A percentile compares a stretch with the other conserved stretches of the same genome.
Evolutionary conservation across 345 rosid species (phyloP).

Genomic region (Euclidium syriacum): DNA sequence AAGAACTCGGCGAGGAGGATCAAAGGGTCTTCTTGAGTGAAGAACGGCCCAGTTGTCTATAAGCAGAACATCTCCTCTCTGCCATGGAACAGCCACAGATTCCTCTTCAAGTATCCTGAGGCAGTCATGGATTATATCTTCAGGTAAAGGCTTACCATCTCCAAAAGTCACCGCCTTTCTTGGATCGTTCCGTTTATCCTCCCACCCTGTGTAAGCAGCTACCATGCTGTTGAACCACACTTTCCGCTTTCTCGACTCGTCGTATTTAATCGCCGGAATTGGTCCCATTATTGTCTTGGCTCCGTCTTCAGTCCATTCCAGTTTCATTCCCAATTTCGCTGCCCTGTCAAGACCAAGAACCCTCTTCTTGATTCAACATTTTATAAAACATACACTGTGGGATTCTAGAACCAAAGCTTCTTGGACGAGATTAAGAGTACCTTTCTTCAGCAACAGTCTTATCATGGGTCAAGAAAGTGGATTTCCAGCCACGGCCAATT

Average conservation of each 20-base stretch:
- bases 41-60: conserved; percentile 85
- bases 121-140: conserved; percentile 54
- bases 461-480: conserved; percentile 75
- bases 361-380: not conserved
- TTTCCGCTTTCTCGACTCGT: conserved; percentile 59
- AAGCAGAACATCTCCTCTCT: conserved; percentile 73
- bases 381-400: not conserved
- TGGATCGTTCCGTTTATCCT: conserved; percentile 70
- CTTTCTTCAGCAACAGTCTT: conserved; percentile 67
- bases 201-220: conserved; percentile 86
- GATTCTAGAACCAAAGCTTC: not conserved
- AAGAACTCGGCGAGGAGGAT: conserved; percentile 70
- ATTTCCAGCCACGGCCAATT: conserved; percentile 95
- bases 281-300: conserved; percentile 84
- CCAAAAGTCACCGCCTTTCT: conserved; percentile 69
- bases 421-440: conserved; percentile 23
- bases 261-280: conserved; percentile 66
- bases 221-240: conserved; percentile 95
- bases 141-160: conserved; percentile 60
- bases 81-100: conserved; percentile 75
- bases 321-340: conserved; percentile 63
- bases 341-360: conserved; percentile 44
- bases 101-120: conserved; percentile 72
- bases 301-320: conserved; percentile 77
- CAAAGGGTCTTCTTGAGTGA: conserved; percentile 66